Evolutionary conservation across 352 stramenopile species (phyloP).

Genomic region (Globisporangium middletonii): DNA sequence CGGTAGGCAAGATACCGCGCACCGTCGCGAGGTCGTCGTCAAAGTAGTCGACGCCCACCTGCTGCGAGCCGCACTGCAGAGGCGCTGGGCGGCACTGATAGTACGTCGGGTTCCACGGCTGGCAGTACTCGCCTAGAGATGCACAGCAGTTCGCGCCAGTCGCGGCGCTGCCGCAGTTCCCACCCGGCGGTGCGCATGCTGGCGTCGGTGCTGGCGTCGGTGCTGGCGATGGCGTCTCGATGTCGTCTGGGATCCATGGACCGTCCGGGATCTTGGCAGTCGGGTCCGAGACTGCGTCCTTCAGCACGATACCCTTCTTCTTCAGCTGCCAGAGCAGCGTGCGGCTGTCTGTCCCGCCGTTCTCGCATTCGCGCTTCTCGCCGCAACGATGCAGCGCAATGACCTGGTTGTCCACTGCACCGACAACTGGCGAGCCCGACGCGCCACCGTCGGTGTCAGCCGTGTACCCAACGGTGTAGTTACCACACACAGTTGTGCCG

Average conservation of each 20-base stretch:
- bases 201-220: slow-evolving; percentile 2
- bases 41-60: neutral
- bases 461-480: slow-evolving; percentile 30
- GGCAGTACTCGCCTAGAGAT: too few relatives aligned
- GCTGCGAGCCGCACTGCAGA: too few relatives aligned
- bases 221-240: neutral
- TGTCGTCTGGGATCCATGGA: slow-evolving; percentile 17
- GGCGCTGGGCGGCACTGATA: too few relatives aligned
- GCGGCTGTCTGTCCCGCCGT: too few relatives aligned
- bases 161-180: too few relatives aligned
- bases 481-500: slow-evolving; percentile 21
- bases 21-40: too few relatives aligned
- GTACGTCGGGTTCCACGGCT: too few relatives aligned
- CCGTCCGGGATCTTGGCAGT: slow-evolving; percentile 15
- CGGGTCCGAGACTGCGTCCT: slow-evolving; percentile 19
- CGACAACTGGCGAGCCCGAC: slow-evolving; percentile 38
- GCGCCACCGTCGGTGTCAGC: slow-evolving; percentile 34
- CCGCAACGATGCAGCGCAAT: slow-evolving; percentile 39
- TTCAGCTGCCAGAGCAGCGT: neutral
- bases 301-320: slow-evolving; percentile 15
- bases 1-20: too few relatives aligned
- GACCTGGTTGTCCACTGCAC: slow-evolving; percentile 30
- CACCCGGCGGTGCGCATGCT: too few relatives aligned
- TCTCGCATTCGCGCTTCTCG: too few relatives aligned
- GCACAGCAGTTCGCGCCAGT: too few relatives aligned